Evolutionary conservation across 345 rosid species (phyloP), one percentile per base, ranked within the genome.

Genomic region (Clarkia xantiana): DNA sequence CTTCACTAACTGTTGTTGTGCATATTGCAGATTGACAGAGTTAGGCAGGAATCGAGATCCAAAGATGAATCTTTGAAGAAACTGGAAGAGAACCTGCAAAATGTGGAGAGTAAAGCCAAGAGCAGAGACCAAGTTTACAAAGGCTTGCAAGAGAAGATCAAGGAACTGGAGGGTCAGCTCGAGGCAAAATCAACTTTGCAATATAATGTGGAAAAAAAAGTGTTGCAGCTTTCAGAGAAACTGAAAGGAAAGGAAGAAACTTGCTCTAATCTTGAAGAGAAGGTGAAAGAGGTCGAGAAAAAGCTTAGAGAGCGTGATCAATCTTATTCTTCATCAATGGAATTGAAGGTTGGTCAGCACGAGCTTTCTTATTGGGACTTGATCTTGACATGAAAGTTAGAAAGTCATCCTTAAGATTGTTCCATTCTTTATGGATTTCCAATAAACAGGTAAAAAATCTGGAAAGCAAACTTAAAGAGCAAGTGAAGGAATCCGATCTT

Each of bases 101-200:
- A 58, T 69, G 55, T 80, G 54, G 97, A 88, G 62, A 70, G 61
- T 64, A 88, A 76, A 71, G 67, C 69, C 16, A 88, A 73, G 68
- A 70, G 72, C 45, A 78, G 78, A 67, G 97, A 88, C 61, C 75
- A 74, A 8, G 53, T 62, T 11, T 74, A 58, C 75, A 76, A 63
- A 65, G 70, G 51, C 55, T 81, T 71, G 52, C 89, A 71, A 54
- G 97, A 82, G 57, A 88, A 73, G 73, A 80, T 79, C 42, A 82
- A 75, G 75, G 95, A 88, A 57, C 82, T 88, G n/a, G 95, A 88
- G 64, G 64, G 63, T 53, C 95, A 82, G 54, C 67, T 82, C 58
- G 94, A 78, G 52, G 34, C 58, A 44, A 82, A 68, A 63, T 18
- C 60, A 22, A 18, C 68, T 39, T 54, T 68, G 59, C 70, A 80